Percentiles rank a stretch among this genome's conserved stretches.
phyloP scores from a whole-genome alignment of 1,284 basidiomycete species.

The Leccinum huronense region DNA sequence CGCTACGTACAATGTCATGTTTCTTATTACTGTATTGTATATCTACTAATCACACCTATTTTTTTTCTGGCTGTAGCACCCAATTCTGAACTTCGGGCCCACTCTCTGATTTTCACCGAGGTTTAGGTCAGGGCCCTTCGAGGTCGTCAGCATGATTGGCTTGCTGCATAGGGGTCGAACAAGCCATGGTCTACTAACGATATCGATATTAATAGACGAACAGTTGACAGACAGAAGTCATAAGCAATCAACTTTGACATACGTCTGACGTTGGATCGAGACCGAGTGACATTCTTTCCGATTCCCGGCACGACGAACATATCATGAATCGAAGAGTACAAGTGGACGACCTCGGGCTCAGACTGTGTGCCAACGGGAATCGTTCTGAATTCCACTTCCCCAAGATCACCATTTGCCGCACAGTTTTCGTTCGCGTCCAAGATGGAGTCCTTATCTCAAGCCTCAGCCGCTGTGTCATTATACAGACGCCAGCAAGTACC shows the following conservation, averaged over 20 bases:
- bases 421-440: neutral
- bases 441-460: neutral
- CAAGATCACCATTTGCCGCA: neutral
- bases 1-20: too few relatives aligned
- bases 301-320: neutral
- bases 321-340: neutral
- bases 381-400: neutral
- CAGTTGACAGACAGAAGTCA: neutral
- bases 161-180: neutral
- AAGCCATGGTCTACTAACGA: neutral
- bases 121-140: neutral
- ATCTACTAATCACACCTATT: too few relatives aligned
- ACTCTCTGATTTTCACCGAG: neutral
- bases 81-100: neutral
- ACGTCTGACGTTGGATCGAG: neutral
- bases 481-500: neutral
- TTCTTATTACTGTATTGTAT: too few relatives aligned
- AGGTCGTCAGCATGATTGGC: neutral
- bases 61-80: neutral
- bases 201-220: neutral
- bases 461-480: neutral
- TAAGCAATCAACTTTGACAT: neutral
- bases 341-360: neutral
- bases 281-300: neutral
- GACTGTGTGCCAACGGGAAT: neutral